These are phyloP conservation scores for Ceratocystis cubensis DNA, from an alignment of 2,329 filamentous ascomycete genomes.

Conservation along the genomic window DNA sequence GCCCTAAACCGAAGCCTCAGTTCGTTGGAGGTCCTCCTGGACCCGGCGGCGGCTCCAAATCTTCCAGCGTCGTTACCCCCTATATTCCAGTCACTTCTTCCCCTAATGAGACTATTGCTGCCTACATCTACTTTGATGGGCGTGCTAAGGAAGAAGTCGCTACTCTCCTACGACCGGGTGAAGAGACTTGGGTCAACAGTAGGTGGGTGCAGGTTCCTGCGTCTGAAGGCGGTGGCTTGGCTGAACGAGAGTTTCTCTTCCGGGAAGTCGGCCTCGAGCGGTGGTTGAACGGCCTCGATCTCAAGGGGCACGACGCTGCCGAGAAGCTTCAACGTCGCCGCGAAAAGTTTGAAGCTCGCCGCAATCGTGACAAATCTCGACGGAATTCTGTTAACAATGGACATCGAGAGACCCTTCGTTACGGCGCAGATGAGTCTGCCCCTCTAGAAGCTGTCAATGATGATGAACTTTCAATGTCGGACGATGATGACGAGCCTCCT, in stretches of 20 bases:
- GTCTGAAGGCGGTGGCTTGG: constrained; percentile 81
- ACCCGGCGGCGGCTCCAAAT: constrained; percentile 37
- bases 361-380: constrained; percentile 43
- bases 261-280: constrained; percentile 90
- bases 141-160: constrained; percentile 92
- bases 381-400: constrained; percentile 14
- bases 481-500: constrained; percentile 79
- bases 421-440: constrained; percentile 62
- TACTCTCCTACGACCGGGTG: constrained; percentile 77
- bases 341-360: constrained; percentile 60
- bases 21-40: constrained; percentile 61
- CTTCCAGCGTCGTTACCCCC: constrained; percentile 52
- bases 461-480: constrained; percentile 63
- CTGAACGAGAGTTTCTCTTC: constrained; percentile 93
- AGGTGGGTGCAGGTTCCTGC: constrained; percentile 92
- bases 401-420: constrained; percentile 53
- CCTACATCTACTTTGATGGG: constrained; percentile 98
- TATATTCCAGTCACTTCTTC: constrained; percentile 89
- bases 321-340: constrained; percentile 82
- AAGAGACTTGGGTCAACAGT: constrained; percentile 98
- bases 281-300: constrained; percentile 90
- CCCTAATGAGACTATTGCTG: constrained; percentile 91
- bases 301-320: constrained; percentile 84
- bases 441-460: constrained; percentile 57
- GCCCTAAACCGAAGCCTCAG: constrained; percentile 71